Conservation (phyloP, 495 filamentous ascomycete genomes). For the Platismatia glauca region DNA sequence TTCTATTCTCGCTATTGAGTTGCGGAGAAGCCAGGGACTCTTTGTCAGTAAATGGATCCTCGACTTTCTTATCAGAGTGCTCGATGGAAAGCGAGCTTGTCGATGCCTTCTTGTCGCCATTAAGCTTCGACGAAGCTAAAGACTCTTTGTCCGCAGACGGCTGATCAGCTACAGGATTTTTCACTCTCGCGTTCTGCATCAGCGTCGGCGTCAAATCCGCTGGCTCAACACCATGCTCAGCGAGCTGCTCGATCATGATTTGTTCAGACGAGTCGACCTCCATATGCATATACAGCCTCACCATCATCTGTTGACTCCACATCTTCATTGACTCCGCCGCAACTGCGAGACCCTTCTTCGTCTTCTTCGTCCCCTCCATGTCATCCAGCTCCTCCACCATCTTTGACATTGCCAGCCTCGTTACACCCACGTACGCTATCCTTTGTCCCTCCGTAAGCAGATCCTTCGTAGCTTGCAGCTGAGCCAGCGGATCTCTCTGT, state of each 20-base stretch:
- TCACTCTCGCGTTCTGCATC: slow-evolving; percentile 88
- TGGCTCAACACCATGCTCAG: slow-evolving; percentile 81
- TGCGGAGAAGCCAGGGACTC: slow-evolving; percentile 24
- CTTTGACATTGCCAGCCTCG: slow-evolving; percentile 62
- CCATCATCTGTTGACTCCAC: slow-evolving; percentile 98
- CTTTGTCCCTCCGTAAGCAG: slow-evolving; percentile 90
- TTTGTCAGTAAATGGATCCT: slow-evolving; percentile 25
- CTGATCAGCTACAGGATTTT: slow-evolving; percentile 72
- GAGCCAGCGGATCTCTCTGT: slow-evolving; percentile 70
- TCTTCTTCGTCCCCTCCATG: slow-evolving; percentile 42
- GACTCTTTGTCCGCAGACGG: slow-evolving; percentile 21
- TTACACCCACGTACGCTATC: slow-evolving; percentile 91
- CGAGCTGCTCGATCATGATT: slow-evolving; percentile 97
- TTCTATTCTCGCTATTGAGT: slow-evolving; percentile 27
- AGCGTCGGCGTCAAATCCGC: slow-evolving; percentile 72
- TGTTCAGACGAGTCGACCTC: slow-evolving; percentile 86
- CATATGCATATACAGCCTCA: slow-evolving; percentile 89
- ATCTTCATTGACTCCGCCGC: slow-evolving; percentile 75
- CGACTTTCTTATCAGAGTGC: slow-evolving; percentile 32
- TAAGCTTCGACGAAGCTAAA: slow-evolving; percentile 27
- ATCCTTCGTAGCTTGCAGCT: slow-evolving; percentile 94
- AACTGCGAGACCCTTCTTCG: slow-evolving; percentile 59
- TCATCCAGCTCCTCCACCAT: slow-evolving; percentile 62
- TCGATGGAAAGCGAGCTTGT: slow-evolving; percentile 1
- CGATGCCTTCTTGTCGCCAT: slow-evolving; percentile 26